Evolutionary conservation across 768 basidiomycete genomes (phyloP), one percentile per base, ranked within the genome.

Genomic region (Leucosporidium scottii): DNA sequence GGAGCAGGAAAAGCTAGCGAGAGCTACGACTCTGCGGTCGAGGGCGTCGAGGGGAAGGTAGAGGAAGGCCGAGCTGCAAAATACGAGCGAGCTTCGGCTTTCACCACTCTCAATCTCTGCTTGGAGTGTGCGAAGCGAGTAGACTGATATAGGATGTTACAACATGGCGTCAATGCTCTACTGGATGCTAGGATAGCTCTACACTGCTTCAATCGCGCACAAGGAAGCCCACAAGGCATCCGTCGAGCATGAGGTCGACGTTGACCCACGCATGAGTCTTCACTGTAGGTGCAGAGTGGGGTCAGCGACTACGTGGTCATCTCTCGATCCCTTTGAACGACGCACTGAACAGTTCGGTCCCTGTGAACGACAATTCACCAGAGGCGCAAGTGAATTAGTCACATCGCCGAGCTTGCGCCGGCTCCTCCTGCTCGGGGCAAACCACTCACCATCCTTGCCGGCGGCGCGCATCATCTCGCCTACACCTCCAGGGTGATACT

Each of bases 241-340:
- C 83, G 76, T 97, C 93, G 27, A 99, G 82, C 91, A 98, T 96
- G 74, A 87, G 87, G 60, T 99, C 94, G n/a, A 84, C 85, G 73
- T 91, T 97, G 39, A 99, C 93, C 94, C 94, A 99, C 5, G 87
- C 90, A 78, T 99, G 94, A 0, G 93, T 97, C 28, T 84, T 79
- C 56, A 88, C 94, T 98, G 71, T 17, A 44, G 47, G 54, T 57
- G 58, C 20, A 36, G 60, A 51, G 60, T 6, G 28, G 21, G n/a
- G 58, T 5, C 4, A 30, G 59, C 57, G 48, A 61, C n/a, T n/a
- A n/a, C n/a, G n/a, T n/a, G n/a, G n/a, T n/a, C n/a, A n/a, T n/a
- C n/a, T n/a, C n/a, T n/a, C n/a, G n/a, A n/a, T n/a, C n/a, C n/a
- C n/a, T n/a, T n/a, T n/a, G 44, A 31, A 48, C 31, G 39, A 78